A percentile compares a stretch with the other conserved stretches of the same genome.
phyloP scores from a whole-genome alignment of 2,329 filamentous ascomycete species.

The Aureobasidium sp. region DNA sequence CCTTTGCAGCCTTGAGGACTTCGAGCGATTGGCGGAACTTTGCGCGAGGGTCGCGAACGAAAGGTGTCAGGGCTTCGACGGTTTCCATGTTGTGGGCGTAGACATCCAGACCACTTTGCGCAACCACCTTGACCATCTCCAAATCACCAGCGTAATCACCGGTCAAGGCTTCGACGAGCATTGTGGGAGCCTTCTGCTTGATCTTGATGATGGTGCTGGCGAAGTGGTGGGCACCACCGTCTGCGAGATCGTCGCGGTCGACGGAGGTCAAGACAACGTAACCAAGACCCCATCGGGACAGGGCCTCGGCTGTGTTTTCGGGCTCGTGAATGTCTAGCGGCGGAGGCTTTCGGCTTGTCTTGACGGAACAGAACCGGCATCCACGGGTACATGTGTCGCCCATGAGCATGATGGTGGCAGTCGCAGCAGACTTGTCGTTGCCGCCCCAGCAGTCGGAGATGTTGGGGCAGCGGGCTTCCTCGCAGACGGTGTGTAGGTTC shows the following conservation, averaged over 20 bases:
- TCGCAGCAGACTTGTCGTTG: slow-evolving; percentile 75
- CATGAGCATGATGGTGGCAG: slow-evolving; percentile 99
- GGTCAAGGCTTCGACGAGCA: slow-evolving; percentile 75
- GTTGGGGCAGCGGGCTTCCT: slow-evolving; percentile 95
- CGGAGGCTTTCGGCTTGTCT: slow-evolving; percentile 67
- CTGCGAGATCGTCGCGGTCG: slow-evolving; percentile 82
- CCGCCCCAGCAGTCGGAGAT: slow-evolving; percentile 98
- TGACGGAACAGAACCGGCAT: slow-evolving; percentile 94
- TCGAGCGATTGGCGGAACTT: slow-evolving; percentile 77
- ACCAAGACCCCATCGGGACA: slow-evolving; percentile 85
- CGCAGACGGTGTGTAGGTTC: slow-evolving; percentile 89
- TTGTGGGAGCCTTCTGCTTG: slow-evolving; percentile 61
- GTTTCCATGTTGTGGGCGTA: slow-evolving; percentile 98
- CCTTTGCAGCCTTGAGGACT: slow-evolving; percentile 76
- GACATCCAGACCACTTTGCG: slow-evolving; percentile 81
- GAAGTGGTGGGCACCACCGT: slow-evolving; percentile 83
- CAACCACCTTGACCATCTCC: slow-evolving; percentile 79
- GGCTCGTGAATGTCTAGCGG: slow-evolving; percentile 93
- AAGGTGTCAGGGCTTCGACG: slow-evolving; percentile 79
- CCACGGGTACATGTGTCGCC: slow-evolving; percentile 95
- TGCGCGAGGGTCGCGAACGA: slow-evolving; percentile 80
- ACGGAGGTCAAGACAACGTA: slow-evolving; percentile 94
- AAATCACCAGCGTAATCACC: slow-evolving; percentile 80
- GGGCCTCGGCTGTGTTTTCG: slow-evolving; percentile 89
- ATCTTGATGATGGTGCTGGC: slow-evolving; percentile 91